These are phyloP conservation scores for Chaetoscypha palmicola DNA, from an alignment of 2,329 filamentous ascomycete species.

Conservation along the genomic window DNA sequence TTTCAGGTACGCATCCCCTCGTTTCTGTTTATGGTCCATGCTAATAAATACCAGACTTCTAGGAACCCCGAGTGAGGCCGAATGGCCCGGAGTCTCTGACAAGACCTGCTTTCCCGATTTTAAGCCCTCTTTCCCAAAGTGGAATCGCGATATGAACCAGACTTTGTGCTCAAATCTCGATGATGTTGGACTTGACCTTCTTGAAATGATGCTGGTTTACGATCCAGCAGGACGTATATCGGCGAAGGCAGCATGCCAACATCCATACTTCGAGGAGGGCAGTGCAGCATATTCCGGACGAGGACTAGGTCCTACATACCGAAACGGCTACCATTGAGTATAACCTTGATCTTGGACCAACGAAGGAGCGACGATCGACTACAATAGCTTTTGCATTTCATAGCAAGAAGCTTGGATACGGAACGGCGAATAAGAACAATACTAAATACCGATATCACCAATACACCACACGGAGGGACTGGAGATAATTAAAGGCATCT, in stretches of 20 bases:
- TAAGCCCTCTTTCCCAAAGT: conserved; percentile 88
- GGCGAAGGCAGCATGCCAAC: conserved; percentile 77
- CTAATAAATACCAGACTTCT: conserved; percentile 50
- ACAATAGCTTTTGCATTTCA: conserved; percentile 21
- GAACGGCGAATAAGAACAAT: conserved; percentile 5
- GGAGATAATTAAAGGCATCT: not conserved
- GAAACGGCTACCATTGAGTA: conserved; percentile 28
- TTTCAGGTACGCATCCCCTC: conserved; percentile 58
- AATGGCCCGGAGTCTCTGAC: conserved; percentile 70
- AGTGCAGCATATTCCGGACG: conserved; percentile 31
- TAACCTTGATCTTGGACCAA: conserved; percentile 5
- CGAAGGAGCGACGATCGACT: conserved; percentile 12
- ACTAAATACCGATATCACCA: not conserved
- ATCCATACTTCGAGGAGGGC: conserved; percentile 65
- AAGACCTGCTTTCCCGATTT: conserved; percentile 86
- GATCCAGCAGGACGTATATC: conserved; percentile 83
- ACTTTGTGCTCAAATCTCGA: conserved; percentile 68
- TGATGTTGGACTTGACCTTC: conserved; percentile 60
- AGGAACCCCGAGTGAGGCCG: conserved; percentile 73
- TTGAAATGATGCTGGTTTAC: conserved; percentile 70
- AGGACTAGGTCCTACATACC: conserved; percentile 28
- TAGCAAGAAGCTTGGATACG: conserved; percentile 22
- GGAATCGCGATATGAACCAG: conserved; percentile 62
- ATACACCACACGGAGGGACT: not conserved
- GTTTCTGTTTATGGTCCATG: conserved; percentile 4